Conservation (phyloP, 1,284 basidiomycete genomes). For the Singerocomus inundabilis region DNA sequence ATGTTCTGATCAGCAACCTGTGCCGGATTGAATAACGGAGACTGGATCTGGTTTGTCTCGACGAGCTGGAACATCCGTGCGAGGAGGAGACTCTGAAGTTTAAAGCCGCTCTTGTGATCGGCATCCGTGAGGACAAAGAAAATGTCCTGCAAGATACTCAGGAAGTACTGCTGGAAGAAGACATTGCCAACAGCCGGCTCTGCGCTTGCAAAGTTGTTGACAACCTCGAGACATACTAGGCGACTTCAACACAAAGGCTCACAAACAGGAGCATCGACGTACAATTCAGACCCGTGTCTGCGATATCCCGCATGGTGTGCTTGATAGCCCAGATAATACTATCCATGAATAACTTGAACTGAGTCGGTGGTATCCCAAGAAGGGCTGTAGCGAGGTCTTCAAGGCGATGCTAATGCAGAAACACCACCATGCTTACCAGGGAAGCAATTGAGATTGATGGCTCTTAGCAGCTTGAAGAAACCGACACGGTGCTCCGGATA, state of each 20-base stretch:
- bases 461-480: constrained; percentile 94
- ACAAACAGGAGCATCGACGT: constrained; percentile 33
- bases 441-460: constrained; percentile 96
- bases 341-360: constrained; percentile 99
- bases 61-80: constrained; percentile 94
- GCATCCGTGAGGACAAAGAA: constrained; percentile 98
- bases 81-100: constrained; percentile 86
- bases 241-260: constrained; percentile 7
- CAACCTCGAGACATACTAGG: constrained; percentile 88
- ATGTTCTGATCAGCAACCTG: constrained; percentile 73
- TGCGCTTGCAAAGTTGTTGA: constrained; percentile 92
- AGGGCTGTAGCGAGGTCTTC: constrained; percentile 54
- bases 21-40: constrained; percentile 84
- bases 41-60: constrained; percentile 78
- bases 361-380: constrained; percentile 81
- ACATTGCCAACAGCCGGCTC: constrained; percentile 76
- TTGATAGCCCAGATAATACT: constrained; percentile 99
- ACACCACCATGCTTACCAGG: constrained; percentile 55
- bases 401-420: not conserved
- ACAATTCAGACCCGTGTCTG: constrained; percentile 91
- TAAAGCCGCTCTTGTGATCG: constrained; percentile 98
- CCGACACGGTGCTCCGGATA: constrained; percentile 97
- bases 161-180: constrained; percentile 91
- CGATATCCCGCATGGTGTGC: constrained; percentile 99
- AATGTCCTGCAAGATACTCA: constrained; percentile 92